phyloP scores from a whole-genome alignment of 1,284 basidiomycete genomes.

The Serendipita sp. region DNA sequence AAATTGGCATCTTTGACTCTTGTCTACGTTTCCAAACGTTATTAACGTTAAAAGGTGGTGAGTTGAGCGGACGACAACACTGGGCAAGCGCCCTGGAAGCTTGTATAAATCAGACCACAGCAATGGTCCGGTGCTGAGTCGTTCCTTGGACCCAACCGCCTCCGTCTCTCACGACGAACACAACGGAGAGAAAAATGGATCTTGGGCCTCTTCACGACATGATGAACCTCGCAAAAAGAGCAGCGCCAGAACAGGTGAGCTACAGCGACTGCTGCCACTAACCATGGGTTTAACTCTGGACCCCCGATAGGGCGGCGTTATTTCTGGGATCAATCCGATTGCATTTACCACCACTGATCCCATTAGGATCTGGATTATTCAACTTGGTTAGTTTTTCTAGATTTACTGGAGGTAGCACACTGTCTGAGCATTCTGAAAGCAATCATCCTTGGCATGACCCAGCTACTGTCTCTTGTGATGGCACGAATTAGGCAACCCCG shows the following conservation, averaged over 20 bases:
- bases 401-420: neutral
- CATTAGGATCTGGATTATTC: conserved; percentile 79
- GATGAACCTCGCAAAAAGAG: conserved; percentile 18
- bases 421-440: neutral
- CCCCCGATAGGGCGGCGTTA: conserved; percentile 43
- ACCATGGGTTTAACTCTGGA: conserved; percentile 5
- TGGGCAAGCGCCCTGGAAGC: neutral
- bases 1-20: too few species aligned
- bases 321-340: conserved; percentile 60
- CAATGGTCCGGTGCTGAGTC: neutral
- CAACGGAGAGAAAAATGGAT: neutral
- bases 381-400: conserved; percentile 43
- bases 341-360: conserved; percentile 53
- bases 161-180: neutral
- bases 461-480: conserved; percentile 55
- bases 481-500: conserved; percentile 63
- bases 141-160: neutral
- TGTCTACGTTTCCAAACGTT: too few species aligned
- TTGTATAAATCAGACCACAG: neutral
- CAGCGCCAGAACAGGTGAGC: conserved; percentile 35
- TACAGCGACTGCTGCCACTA: neutral
- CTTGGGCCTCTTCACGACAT: neutral
- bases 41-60: too few species aligned
- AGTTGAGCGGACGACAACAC: too few species aligned
- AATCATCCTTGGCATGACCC: conserved; percentile 71